Percentiles rank a stretch among this genome's conserved stretches.
Evolutionary conservation across 805 yeast genomes (phyloP).

Genomic region (Candida succiphila): DNA sequence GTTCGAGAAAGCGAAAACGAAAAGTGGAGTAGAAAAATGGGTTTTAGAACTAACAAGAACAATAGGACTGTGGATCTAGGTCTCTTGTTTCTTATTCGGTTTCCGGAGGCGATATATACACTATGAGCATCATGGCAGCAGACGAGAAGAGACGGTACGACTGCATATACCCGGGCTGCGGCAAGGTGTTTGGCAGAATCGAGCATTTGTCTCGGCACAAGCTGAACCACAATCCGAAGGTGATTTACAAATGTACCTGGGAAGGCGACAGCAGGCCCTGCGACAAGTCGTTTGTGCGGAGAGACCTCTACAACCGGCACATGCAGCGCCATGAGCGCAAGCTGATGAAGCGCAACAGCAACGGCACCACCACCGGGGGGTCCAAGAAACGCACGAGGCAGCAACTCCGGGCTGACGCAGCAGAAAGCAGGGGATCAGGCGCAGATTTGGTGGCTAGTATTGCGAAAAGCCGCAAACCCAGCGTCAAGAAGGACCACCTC

Average conservation of each 20-base stretch:
- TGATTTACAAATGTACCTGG: constrained; percentile 41
- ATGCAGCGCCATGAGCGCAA: constrained; percentile 28
- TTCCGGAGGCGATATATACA: too few relatives aligned
- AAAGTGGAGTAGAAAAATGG: too few relatives aligned
- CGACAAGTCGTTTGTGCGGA: constrained; percentile 52
- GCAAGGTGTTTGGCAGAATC: constrained; percentile 45
- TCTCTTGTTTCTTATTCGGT: too few relatives aligned
- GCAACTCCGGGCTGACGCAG: too few relatives aligned
- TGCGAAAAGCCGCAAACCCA: background rate
- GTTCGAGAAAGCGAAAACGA: too few relatives aligned
- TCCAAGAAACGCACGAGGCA: too few relatives aligned
- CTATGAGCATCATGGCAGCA: too few relatives aligned
- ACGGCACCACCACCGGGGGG: too few relatives aligned
- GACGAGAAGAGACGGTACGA: background rate
- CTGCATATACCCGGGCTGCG: constrained; percentile 41
- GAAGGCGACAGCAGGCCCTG: constrained; percentile 34
- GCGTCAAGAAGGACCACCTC: constrained; percentile 4
- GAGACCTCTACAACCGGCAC: constrained; percentile 42
- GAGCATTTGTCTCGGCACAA: constrained; percentile 60
- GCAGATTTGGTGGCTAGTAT: background rate
- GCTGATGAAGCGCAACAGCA: too few relatives aligned
- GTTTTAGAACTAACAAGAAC: too few relatives aligned
- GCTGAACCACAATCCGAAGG: constrained; percentile 48
- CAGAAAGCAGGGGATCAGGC: too few relatives aligned
- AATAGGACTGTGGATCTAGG: too few relatives aligned